These are phyloP conservation scores for Lasiosphaeria miniovina DNA, from an alignment of 495 filamentous ascomycete genomes.

Conservation along the genomic window DNA sequence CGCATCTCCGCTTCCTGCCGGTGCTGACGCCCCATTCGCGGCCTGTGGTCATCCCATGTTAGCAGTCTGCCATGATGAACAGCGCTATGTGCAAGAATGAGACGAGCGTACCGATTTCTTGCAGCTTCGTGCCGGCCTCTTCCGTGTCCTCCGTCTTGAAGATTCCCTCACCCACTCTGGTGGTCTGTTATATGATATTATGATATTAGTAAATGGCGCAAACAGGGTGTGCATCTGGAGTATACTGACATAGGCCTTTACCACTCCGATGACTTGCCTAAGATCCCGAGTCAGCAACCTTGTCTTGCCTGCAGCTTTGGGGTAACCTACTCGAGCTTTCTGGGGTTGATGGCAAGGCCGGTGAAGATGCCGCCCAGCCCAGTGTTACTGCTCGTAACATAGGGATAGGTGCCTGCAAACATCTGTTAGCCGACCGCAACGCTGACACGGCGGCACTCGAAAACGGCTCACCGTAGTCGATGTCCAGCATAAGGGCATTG, in stretches of 20 bases:
- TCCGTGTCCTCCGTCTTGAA: conserved; percentile 82
- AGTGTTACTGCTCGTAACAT: conserved; percentile 76
- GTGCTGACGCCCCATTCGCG: conserved; percentile 72
- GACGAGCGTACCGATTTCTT: conserved; percentile 35
- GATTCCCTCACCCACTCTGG: conserved; percentile 73
- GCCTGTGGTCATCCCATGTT: conserved; percentile 22
- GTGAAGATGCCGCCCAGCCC: conserved; percentile 74
- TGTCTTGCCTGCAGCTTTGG: conserved; percentile 31
- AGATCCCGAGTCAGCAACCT: background rate
- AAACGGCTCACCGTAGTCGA: conserved; percentile 33
- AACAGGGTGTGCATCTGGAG: background rate
- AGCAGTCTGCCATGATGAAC: conserved; percentile 9
- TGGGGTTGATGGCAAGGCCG: conserved; percentile 58
- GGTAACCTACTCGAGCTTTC: conserved; percentile 38
- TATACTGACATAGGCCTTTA: conserved; percentile 62
- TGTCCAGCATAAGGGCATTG: conserved; percentile 67
- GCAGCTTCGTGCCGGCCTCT: conserved; percentile 42
- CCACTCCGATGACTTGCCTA: conserved; percentile 69
- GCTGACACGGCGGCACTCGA: background rate
- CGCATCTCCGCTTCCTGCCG: conserved; percentile 78
- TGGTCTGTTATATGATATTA: conserved; percentile 39
- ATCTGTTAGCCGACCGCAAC: background rate
- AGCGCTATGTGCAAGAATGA: no score
- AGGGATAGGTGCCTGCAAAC: conserved; percentile 68
- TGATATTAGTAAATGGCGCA: background rate